These are phyloP conservation scores for Canna indica DNA, from an alignment of 176 grass and related monocot genomes.

Conservation along the genomic window DNA sequence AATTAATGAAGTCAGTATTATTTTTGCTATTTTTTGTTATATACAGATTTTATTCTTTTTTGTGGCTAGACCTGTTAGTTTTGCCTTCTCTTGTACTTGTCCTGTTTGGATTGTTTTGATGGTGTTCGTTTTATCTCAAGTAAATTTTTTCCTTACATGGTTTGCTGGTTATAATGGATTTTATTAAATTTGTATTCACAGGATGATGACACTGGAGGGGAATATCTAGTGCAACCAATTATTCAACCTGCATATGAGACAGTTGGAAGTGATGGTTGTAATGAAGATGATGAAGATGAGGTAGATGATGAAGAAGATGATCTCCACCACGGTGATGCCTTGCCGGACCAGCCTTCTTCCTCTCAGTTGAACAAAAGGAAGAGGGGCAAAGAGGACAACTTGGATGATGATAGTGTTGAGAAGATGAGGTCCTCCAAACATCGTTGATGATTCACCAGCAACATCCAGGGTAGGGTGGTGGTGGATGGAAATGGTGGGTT, in stretches of 20 bases:
- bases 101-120: too few species aligned
- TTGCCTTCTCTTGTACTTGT: too few species aligned
- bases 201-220: slow-evolving; percentile 59
- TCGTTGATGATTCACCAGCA: slow-evolving; percentile 26
- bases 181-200: slow-evolving; percentile 7
- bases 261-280: slow-evolving; percentile 23
- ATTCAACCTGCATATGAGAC: slow-evolving; percentile 32
- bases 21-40: too few species aligned
- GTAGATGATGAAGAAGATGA: slow-evolving; percentile 57
- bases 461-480: slow-evolving; percentile 30
- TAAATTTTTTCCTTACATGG: neutral
- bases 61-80: too few species aligned
- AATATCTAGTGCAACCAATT: slow-evolving; percentile 79
- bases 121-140: neutral
- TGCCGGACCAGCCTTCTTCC: slow-evolving; percentile 35
- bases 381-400: slow-evolving; percentile 34
- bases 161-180: neutral
- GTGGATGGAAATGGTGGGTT: slow-evolving; percentile 7
- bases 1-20: too few species aligned
- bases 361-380: slow-evolving; percentile 51
- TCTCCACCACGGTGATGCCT: slow-evolving; percentile 23
- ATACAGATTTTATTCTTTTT: too few species aligned
- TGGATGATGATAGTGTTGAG: slow-evolving; percentile 34
- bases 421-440: slow-evolving; percentile 54
- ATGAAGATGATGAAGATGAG: slow-evolving; percentile 38